Base-by-base conservation (phyloP, 345 rosid species). In the Aquilaria yunnanensis region DNA sequence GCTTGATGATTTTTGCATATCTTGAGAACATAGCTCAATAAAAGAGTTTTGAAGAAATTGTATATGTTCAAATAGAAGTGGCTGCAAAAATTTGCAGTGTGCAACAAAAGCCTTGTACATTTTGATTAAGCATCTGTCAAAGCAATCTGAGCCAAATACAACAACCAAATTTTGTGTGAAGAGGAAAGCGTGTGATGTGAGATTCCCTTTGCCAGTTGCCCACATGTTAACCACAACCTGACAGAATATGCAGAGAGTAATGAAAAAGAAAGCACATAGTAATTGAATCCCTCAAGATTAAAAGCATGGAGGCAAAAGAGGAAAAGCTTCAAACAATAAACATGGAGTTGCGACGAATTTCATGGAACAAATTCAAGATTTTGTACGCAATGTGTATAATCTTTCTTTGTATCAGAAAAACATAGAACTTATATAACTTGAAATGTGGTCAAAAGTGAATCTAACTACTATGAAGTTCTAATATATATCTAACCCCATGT, bases 221-320 rank as follows among this genome's bases (percentile, higher is more conserved):
- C 99, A 90, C 63, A 90, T 60, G 73, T 86, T 85, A 69, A 90
- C 69, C 33, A 84, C 76, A 67, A 77, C 65, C 99, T 94, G 88
- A 72, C 74, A 48, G 56, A 58, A 67, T 54, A 54, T 52, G 8
- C 5, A 9, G 8, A 37, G 7, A 37, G 8, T 5, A 37, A 37
- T 37, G 7, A 37, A 37, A 37, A 37, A 9, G 1, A 9, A 37
- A 37, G 43, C 43, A 37, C 5, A 37, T 37, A 3, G 4, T 37
- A 37, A 37, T 9, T 56, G 58, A 74, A 60, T 37, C 5, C 43
- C 43, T 37, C 43, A 37, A 23, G 47, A 34, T 50, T 43, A 54
- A 32, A 56, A 45, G 9, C 41, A 65, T 51, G 53, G 50, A 8
- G 10, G 8, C 8, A 14, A 23, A 37, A 5, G 8, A 5, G 43